A percentile compares a stretch with the other conserved stretches of the same genome.
Evolutionary conservation across 495 filamentous ascomycete genomes (phyloP).

Genomic region (Tuber indicum): DNA sequence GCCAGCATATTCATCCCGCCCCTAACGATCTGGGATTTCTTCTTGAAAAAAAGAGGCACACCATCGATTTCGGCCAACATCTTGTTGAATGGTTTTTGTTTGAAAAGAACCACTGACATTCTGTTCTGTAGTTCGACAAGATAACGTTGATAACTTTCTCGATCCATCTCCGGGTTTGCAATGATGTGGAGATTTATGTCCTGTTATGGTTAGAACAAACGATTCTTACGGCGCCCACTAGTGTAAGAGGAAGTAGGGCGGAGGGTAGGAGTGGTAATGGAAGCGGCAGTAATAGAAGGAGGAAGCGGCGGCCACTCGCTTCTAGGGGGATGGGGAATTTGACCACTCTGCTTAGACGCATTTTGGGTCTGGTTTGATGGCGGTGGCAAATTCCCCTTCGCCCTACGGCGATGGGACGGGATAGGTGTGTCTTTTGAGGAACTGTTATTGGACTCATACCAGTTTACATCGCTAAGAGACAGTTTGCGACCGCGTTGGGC

Average conservation of each 20-base stretch:
- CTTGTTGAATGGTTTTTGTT: background rate
- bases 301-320: background rate
- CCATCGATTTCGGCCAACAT: constrained; percentile 3
- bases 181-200: background rate
- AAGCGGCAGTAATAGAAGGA: background rate
- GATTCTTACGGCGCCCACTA: background rate
- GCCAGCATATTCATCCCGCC: background rate
- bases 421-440: background rate
- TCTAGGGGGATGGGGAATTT: background rate
- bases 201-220: background rate
- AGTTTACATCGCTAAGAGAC: constrained; percentile 94
- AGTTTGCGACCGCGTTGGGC: constrained; percentile 83
- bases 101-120: background rate
- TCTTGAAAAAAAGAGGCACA: constrained; percentile 1
- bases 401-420: background rate
- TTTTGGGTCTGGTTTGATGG: background rate
- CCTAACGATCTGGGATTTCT: background rate
- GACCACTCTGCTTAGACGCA: background rate
- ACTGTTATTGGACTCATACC: constrained; percentile 53
- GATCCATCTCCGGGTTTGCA: background rate
- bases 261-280: background rate
- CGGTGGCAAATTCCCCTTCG: background rate
- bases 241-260: constrained; percentile 1
- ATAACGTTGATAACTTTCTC: background rate
- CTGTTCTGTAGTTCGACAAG: background rate